Percentiles rank a stretch among this genome's conserved stretches.
Evolutionary conservation across 2,329 filamentous ascomycete genomes (phyloP).

Genomic region (Aaosphaeria pasadenensis): DNA sequence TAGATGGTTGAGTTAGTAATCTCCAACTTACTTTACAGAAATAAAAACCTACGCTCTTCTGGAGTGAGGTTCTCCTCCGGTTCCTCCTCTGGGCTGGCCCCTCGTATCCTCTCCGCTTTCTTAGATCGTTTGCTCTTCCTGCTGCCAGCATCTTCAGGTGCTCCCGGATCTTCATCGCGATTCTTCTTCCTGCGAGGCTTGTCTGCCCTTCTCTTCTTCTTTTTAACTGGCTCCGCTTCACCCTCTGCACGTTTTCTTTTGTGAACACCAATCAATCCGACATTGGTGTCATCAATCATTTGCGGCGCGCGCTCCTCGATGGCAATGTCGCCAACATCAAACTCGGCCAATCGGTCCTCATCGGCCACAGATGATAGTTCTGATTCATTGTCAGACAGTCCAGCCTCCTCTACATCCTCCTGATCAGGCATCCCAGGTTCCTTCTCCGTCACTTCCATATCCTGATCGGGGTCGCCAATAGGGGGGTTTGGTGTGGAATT

Average conservation of each 20-base stretch:
- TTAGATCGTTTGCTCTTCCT: conserved; percentile 52
- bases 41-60: conserved; percentile 66
- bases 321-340: conserved; percentile 59
- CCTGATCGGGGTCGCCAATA: conserved; percentile 40
- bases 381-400: conserved; percentile 59
- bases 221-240: conserved; percentile 62
- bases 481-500: conserved; percentile 44
- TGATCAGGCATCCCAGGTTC: conserved; percentile 35
- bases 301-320: conserved; percentile 59
- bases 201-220: conserved; percentile 62
- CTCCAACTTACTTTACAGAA: not conserved
- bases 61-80: conserved; percentile 78
- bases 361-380: conserved; percentile 60
- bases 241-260: conserved; percentile 63
- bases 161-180: conserved; percentile 44
- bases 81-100: conserved; percentile 53
- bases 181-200: conserved; percentile 52
- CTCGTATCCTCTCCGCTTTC: conserved; percentile 36
- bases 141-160: conserved; percentile 53
- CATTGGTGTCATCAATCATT: conserved; percentile 59
- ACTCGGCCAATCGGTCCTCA: conserved; percentile 64
- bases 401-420: conserved; percentile 37
- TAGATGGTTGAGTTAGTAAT: conserved; percentile 27
- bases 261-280: conserved; percentile 60
- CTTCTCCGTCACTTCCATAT: conserved; percentile 44